Evolutionary conservation across 805 yeast species (phyloP), one percentile per base, ranked within the genome.

Genomic region (Yarrowia hollandica): DNA sequence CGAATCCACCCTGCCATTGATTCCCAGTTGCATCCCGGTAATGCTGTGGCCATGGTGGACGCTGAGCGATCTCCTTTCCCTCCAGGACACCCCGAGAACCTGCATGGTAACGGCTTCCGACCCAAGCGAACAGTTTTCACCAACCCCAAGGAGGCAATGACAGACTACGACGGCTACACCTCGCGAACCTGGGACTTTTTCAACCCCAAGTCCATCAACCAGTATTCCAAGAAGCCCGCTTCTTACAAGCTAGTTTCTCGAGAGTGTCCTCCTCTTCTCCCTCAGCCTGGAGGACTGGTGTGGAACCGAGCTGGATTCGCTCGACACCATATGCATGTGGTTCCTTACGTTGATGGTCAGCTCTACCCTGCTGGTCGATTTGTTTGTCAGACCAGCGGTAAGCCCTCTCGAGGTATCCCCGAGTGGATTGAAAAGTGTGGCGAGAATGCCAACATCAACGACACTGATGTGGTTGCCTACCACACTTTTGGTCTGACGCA

Each of bases 281-380:
- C 92, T 30, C 80, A 84, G 70, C 84, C 81, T 60, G 88, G 88
- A 57, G 84, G 91, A 3, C 75, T 86, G 64, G 90, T 86, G 41
- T 76, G 82, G 65, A 87, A 87, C 75, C 82, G 95, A 76, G 94
- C 94, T 31, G 87, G 87, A 62, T 87, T 91, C 89, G 88, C 91
- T 23, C 79, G 77, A 39, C 76, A 83, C 68, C 73, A 85, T 11
- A 79, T 85, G 62, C 81, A 83, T 64, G 92, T 86, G 63, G 79
- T 87, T 64, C 88, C 87, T 61, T 87, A 84, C 72, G 71, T 78
- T 64, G 91, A 86, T 68, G 88, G 84, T 64, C 80, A 87, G 74
- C 71, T 86, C 58, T 86, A 85, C 67, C 92, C 94, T 64, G 88
- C 92, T 23, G 95, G 95, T 5, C 62, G 63, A 38, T 68, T 69